These are phyloP conservation scores for Insectozyma bohioensis DNA, from an alignment of 1,139 yeast genomes.

Conservation along the genomic window DNA sequence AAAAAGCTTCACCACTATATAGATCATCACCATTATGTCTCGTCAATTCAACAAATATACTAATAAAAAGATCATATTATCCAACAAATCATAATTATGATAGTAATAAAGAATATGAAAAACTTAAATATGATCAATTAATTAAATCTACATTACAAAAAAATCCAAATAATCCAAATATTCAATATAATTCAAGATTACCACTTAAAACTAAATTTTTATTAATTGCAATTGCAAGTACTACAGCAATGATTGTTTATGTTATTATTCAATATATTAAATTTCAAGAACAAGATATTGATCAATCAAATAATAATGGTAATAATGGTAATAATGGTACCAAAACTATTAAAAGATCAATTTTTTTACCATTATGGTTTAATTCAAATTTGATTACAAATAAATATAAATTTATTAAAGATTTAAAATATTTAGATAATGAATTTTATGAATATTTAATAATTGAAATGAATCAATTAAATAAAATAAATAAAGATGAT, in stretches of 20 bases:
- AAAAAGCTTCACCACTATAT: no score
- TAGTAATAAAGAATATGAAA: background rate
- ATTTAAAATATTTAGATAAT: conserved; percentile 27
- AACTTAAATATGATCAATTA: conserved; percentile 6
- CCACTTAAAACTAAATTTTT: conserved; percentile 24
- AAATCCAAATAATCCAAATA: conserved; percentile 3
- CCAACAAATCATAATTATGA: background rate
- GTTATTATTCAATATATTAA: conserved; percentile 21
- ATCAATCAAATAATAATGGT: conserved; percentile 3
- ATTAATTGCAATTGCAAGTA: conserved; percentile 23
- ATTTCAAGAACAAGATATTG: conserved; percentile 15
- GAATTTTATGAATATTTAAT: conserved; percentile 19
- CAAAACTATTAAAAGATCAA: conserved; percentile 11
- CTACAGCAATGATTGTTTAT: conserved; percentile 26
- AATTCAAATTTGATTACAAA: conserved; percentile 25
- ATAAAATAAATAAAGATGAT: conserved; percentile 3
- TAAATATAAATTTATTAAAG: conserved; percentile 25
- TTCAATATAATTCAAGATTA: conserved; percentile 12
- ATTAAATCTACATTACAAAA: conserved; percentile 6
- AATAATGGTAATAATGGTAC: conserved; percentile 6
- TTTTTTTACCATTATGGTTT: conserved; percentile 36
- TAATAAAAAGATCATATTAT: background rate
- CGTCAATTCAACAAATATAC: background rate
- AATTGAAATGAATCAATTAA: conserved; percentile 17
- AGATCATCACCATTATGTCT: background rate